Conservation (phyloP, 2,329 filamentous ascomycete genomes). For the Tolypocladium capitatum region DNA sequence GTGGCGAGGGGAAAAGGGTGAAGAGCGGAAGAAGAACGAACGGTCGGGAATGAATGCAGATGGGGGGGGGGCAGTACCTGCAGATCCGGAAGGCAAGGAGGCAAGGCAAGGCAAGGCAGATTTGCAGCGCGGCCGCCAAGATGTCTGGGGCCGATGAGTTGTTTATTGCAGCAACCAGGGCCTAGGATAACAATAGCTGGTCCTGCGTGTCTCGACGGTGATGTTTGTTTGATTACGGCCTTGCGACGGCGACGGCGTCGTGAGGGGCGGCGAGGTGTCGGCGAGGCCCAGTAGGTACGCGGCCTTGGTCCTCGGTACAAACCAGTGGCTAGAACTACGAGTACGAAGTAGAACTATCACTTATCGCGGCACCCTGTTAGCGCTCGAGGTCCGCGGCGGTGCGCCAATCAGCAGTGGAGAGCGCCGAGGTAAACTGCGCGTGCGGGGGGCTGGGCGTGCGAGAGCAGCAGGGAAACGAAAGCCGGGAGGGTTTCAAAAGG, state of each 20-base stretch:
- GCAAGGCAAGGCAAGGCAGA: neutral
- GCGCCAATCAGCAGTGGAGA: neutral
- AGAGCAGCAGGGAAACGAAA: neutral
- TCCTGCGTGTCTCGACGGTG: neutral
- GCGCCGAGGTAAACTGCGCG: neutral
- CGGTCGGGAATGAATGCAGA: neutral
- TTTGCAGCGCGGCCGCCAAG: neutral
- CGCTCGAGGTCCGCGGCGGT: neutral
- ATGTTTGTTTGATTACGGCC: neutral
- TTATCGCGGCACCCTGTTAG: neutral
- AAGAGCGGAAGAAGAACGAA: neutral
- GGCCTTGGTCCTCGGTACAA: too few relatives aligned
- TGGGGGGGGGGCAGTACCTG: conserved; percentile 8
- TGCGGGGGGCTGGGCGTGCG: neutral
- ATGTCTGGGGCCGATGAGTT: neutral
- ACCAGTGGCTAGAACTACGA: too few relatives aligned
- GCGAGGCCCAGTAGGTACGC: too few relatives aligned
- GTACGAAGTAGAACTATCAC: neutral
- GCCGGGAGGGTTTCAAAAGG: neutral
- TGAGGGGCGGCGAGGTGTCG: neutral
- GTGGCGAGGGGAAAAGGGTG: neutral
- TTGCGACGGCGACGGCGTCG: neutral
- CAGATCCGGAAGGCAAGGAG: conserved; percentile 8
- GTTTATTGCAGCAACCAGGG: neutral
- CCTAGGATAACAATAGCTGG: neutral